Conservation (phyloP, 352 stramenopile genomes). For the Peronospora tabacina region DNA sequence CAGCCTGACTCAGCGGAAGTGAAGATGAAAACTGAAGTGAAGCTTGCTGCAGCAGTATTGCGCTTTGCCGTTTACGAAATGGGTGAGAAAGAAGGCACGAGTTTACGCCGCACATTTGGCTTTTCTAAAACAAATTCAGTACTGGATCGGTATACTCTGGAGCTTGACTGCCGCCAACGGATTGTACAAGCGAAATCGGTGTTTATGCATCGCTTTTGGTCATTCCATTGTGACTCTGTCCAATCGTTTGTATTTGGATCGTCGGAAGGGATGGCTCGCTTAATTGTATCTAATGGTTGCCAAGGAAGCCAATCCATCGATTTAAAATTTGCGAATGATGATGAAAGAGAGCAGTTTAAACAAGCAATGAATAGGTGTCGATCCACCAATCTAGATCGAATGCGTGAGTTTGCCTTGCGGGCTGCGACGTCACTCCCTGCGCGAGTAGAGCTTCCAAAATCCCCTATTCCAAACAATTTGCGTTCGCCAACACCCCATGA, state of each 20-base stretch:
- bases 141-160: slow-evolving; percentile 69
- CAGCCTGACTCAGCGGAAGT: slow-evolving; percentile 23
- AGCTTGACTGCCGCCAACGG: slow-evolving; percentile 62
- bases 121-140: slow-evolving; percentile 66
- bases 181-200: slow-evolving; percentile 74
- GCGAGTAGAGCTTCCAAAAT: slow-evolving; percentile 17
- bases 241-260: slow-evolving; percentile 38
- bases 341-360: slow-evolving; percentile 58
- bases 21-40: slow-evolving; percentile 28
- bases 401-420: slow-evolving; percentile 28
- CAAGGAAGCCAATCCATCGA: slow-evolving; percentile 53
- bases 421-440: slow-evolving; percentile 19
- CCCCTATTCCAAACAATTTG: slow-evolving; percentile 22
- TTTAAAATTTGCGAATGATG: slow-evolving; percentile 68
- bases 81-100: slow-evolving; percentile 44
- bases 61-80: slow-evolving; percentile 73
- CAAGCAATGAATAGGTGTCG: slow-evolving; percentile 48
- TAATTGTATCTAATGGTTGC: slow-evolving; percentile 50
- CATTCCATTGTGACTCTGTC: slow-evolving; percentile 67
- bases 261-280: slow-evolving; percentile 32
- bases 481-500: slow-evolving; percentile 14
- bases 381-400: slow-evolving; percentile 34
- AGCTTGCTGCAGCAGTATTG: slow-evolving; percentile 54
- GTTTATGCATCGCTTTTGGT: slow-evolving; percentile 78
- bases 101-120: slow-evolving; percentile 50